Base-by-base conservation (phyloP, 306 rosid genomes). In the Hippophae gyantsensis region DNA sequence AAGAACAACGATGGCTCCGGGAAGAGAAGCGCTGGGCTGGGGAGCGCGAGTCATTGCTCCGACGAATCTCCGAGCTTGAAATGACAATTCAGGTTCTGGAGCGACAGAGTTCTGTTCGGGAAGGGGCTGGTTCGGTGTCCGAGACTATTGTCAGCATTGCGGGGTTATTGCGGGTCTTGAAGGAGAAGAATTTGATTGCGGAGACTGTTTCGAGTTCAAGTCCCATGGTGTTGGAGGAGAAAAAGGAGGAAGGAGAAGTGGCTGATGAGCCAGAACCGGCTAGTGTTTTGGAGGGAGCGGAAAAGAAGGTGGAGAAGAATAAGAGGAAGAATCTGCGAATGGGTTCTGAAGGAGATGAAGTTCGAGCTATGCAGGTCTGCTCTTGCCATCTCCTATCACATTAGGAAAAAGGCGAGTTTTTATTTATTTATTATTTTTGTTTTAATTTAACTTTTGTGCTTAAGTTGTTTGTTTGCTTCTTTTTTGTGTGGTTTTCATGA, bases 271-370 rank as follows among this genome's bases (percentile, higher is more conserved):
- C 23, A 18, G 23, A 80, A 6, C 60, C 70, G 54, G 45, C 65
- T 66, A 67, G 49, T 57, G 48, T 58, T 74, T 52, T 27, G 52
- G 71, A 65, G 11, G 63, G 11, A 50, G 26, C 25, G 58, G 13
- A 9, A 27, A 54, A 45, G 69, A 57, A 43, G 66, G 23, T 10
- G 69, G 66, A 46, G 65, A 41, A 48, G 72, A 49, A 44, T 49
- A 65, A 66, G 67, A 67, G 56, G 50, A 72, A 7, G 32, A 14
- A 76, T 5, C 52, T 86, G 77, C 78, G 90, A 67, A 71, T 7
- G 18, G 94, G 95, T 25, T 82, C 90, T 1, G 97, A 90, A 81
- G 98, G 96, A 46, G 84, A 66, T 60, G 83, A 78, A 18, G 95
- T 87, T 60, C 93, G 66, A 65, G 79, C 71, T 53, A 62, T 88